A percentile compares a stretch with the other conserved stretches of the same genome.
These are phyloP conservation scores for Blastomyces parvus DNA, from an alignment of 2,329 filamentous ascomycete genomes.

Conservation along the genomic window DNA sequence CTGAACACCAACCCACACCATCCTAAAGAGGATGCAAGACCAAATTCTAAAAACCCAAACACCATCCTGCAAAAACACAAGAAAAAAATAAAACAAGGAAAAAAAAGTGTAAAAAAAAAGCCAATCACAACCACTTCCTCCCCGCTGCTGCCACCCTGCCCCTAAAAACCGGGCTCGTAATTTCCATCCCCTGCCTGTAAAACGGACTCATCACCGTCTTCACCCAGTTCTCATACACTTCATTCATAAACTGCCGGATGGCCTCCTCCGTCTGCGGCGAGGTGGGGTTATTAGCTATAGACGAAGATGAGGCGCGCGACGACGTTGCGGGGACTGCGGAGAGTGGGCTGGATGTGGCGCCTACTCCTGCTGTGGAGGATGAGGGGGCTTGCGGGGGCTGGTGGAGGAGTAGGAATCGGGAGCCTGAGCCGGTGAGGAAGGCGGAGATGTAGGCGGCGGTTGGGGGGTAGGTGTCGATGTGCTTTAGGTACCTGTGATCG, in stretches of 20 bases:
- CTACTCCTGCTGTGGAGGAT: slow-evolving; percentile 37
- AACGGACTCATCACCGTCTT: slow-evolving; percentile 98
- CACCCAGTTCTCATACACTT: slow-evolving; percentile 93
- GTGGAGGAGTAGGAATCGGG: slow-evolving; percentile 89
- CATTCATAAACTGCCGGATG: slow-evolving; percentile 84
- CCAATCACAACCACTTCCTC: slow-evolving; percentile 70
- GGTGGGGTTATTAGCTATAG: slow-evolving; percentile 73
- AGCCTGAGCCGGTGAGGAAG: slow-evolving; percentile 85
- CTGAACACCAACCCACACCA: not conserved
- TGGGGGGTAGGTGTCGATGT: slow-evolving; percentile 83
- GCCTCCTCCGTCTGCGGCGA: slow-evolving; percentile 90
- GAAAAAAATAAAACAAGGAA: slow-evolving; percentile 4
- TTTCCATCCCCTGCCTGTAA: slow-evolving; percentile 73
- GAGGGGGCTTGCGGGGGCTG: slow-evolving; percentile 53
- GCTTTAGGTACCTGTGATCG: slow-evolving; percentile 72
- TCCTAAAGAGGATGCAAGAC: not conserved
- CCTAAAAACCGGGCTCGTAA: slow-evolving; percentile 79
- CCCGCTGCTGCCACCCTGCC: slow-evolving; percentile 74
- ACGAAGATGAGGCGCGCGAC: slow-evolving; percentile 49
- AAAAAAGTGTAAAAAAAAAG: not conserved
- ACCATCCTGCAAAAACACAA: not conserved
- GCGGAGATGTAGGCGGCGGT: slow-evolving; percentile 83
- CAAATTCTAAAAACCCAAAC: not conserved
- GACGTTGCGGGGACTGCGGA: slow-evolving; percentile 22
- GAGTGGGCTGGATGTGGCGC: slow-evolving; percentile 27